Evolutionary conservation across 2,329 filamentous ascomycete genomes (phyloP), one percentile per base, ranked within the genome.

Genomic region (Cladosporium colombiae): DNA sequence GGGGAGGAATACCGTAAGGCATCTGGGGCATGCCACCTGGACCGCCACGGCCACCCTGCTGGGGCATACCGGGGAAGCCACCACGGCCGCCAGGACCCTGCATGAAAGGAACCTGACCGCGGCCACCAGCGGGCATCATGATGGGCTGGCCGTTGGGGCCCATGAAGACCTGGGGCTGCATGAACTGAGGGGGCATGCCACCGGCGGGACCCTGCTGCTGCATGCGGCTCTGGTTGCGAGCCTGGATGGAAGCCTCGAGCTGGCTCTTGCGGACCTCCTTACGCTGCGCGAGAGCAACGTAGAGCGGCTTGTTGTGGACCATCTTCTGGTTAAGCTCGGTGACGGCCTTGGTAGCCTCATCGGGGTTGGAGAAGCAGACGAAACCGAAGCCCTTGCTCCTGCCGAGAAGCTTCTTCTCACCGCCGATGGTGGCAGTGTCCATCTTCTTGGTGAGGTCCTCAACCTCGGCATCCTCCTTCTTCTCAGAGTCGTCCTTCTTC

Each of bases 341-440:
- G 70, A 99, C 94, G 71, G 95, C 95, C 88, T 98, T 98, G 83
- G 94, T 97, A 71, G 95, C 95, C 80, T 99, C 95, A 76, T 99
- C 95, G 68, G 95, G 93, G 86, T 96, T 98, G 87, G 91, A 95
- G 86, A 99, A 99, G 91, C 95, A 99, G 77, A 99, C 95, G 81
- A 99, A 99, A 75, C 95, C 95, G 79, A 99, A 99, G 79, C 95
- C 95, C 87, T 98, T 99, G 90, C 93, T 97, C 91, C 98, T 98
- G 80, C 95, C 95, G 68, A 96, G 86, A 62, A 83, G 78, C 79
- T 86, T 87, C 82, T 88, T 88, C 75, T 86, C 82, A 64, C 83
- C 78, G 78, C 86, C 85, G 72, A 84, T 82, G 72, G 81, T 83
- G 74, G 83, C 79, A 73, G 82, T 81, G 71, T 81, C 78, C 67